Base-by-base conservation (phyloP, 208 protist genomes). In the Naegleria gruberi region DNA sequence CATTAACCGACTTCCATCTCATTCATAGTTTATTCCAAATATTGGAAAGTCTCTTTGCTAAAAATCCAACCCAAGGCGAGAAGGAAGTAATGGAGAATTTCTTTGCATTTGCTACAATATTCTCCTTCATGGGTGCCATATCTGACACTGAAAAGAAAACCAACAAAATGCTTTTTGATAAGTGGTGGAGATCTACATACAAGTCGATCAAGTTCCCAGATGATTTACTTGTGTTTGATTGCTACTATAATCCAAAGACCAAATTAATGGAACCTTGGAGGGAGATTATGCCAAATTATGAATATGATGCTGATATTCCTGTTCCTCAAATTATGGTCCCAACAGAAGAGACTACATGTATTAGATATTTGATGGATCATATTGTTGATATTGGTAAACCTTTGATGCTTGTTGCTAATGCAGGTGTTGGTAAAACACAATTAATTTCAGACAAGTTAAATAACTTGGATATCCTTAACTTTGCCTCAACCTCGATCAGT, bases 401-500 rank as follows among this genome's bases (percentile, higher is more conserved):
- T 10, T 57, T 81, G 1, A 73, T 89, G 45, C 19, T 82, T 4
- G 89, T 90, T 30, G 91, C 91, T 57, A 90, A 83, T 43, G 93
- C 96, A 0, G 96, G 96, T 83, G 92, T 91, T 41, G 96, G 96
- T 65, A 98, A 98, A 92, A 97, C 96, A 41, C 89, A 92, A 23
- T 43, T 97, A 41, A 55, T 98, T 30, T 90, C 94, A 30, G 45
- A 92, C 65, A 88, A 94, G 23, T 83, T 98, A 42, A 23, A 73
- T 0, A 44, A 91, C 3, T 88, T 97, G 1, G 87, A 90, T 81
- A 94, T 92, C 91, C 82, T 91, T 10, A 92, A 87, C 34, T 84
- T 94, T 7, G 92, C 45, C 51, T 85, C 82, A 42, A 30, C 89
- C 17, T 93, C 41, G 43, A 95, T 96, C 89, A 95, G 95, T 85